These are phyloP conservation scores for Tolypocladium inflatum DNA, from an alignment of 2,329 filamentous ascomycete genomes.

Conservation along the genomic window DNA sequence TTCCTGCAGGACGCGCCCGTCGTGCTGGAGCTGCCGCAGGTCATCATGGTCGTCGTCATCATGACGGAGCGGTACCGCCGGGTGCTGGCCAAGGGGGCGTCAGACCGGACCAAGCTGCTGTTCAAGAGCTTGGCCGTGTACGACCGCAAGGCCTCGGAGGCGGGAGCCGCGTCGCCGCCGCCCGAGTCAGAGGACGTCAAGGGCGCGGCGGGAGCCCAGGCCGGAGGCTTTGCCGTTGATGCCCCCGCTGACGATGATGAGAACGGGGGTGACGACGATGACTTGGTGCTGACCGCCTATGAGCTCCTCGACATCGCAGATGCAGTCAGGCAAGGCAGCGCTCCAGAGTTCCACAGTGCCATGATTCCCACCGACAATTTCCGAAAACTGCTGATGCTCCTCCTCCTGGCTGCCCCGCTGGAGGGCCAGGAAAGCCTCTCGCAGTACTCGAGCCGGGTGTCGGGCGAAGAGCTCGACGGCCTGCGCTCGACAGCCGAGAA, in stretches of 20 bases:
- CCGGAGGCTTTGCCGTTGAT: constrained; percentile 35
- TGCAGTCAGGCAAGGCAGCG: constrained; percentile 44
- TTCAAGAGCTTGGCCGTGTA: constrained; percentile 66
- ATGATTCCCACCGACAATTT: constrained; percentile 69
- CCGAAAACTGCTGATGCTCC: constrained; percentile 58
- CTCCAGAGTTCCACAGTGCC: constrained; percentile 46
- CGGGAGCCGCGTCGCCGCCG: constrained; percentile 3
- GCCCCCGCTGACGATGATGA: constrained; percentile 33
- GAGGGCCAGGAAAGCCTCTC: constrained; percentile 56
- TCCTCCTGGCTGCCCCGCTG: constrained; percentile 58
- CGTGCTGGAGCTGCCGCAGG: constrained; percentile 58
- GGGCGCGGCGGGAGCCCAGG: neutral
- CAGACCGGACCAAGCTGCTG: constrained; percentile 52
- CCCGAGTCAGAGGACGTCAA: neutral
- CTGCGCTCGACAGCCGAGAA: constrained; percentile 53
- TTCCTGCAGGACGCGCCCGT: constrained; percentile 62
- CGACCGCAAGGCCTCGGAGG: constrained; percentile 44
- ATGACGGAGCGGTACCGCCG: constrained; percentile 60
- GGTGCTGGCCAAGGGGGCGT: constrained; percentile 48
- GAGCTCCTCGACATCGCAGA: constrained; percentile 58
- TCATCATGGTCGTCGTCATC: constrained; percentile 64
- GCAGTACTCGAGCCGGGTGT: constrained; percentile 46
- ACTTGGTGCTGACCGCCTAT: constrained; percentile 58
- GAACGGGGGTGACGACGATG: constrained; percentile 42
- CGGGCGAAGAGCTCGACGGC: constrained; percentile 45